These are phyloP conservation scores for Persicaria maculosa DNA, from an alignment of 148 eudicot genomes.

Conservation along the genomic window DNA sequence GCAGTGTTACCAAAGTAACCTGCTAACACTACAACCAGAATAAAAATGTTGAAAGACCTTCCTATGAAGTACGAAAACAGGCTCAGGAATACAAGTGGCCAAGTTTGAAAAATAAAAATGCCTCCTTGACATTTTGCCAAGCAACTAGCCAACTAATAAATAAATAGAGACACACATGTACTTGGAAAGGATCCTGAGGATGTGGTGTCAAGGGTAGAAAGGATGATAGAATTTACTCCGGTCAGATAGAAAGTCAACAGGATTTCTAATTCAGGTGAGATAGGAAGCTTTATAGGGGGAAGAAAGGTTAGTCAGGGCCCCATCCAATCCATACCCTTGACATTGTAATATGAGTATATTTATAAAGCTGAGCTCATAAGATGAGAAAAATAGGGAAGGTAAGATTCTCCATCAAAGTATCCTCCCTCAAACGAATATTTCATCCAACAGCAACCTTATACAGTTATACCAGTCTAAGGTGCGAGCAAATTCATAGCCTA, in stretches of 20 bases:
- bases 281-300: background rate
- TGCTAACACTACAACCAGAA: background rate
- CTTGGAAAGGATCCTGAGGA: background rate
- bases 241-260: too few species aligned
- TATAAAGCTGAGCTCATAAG: background rate
- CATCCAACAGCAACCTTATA: background rate
- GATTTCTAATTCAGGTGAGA: background rate
- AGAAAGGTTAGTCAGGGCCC: background rate
- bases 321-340: background rate
- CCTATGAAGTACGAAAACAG: background rate
- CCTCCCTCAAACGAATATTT: conserved; percentile 1
- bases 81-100: background rate
- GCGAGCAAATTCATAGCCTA: background rate
- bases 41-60: background rate
- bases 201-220: background rate
- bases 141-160: background rate
- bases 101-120: background rate
- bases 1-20: background rate
- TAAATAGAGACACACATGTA: background rate
- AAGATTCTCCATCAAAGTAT: background rate
- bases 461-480: background rate
- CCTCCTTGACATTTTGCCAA: background rate
- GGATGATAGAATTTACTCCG: background rate
- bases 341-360: background rate
- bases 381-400: background rate